These are phyloP conservation scores for Alternaria sp. DNA, from an alignment of 2,329 filamentous ascomycete genomes.

Conservation along the genomic window DNA sequence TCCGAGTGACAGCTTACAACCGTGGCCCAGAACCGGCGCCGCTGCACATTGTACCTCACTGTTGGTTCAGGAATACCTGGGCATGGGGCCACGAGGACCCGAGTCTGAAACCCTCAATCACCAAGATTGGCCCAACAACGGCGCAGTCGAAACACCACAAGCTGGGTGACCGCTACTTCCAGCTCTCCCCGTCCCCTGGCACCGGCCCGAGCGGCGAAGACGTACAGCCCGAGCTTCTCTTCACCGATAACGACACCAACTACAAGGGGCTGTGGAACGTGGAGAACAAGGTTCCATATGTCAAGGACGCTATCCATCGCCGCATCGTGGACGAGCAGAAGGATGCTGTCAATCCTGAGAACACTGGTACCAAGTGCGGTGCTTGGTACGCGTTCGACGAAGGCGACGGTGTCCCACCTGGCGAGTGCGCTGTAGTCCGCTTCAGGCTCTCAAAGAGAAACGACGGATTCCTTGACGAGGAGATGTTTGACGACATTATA, in stretches of 20 bases:
- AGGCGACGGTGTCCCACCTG: conserved; percentile 82
- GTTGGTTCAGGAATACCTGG: conserved; percentile 99
- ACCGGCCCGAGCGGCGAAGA: conserved; percentile 80
- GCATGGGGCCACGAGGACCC: conserved; percentile 82
- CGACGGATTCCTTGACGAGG: conserved; percentile 85
- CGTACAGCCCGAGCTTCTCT: conserved; percentile 82
- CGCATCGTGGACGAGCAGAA: conserved; percentile 84
- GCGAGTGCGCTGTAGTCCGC: conserved; percentile 93
- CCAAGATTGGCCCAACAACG: conserved; percentile 68
- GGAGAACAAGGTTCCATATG: conserved; percentile 77
- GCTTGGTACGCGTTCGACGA: conserved; percentile 95
- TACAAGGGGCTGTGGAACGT: conserved; percentile 76
- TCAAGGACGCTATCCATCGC: conserved; percentile 94
- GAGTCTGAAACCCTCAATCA: conserved; percentile 81
- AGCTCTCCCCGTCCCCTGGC: conserved; percentile 88
- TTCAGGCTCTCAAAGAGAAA: conserved; percentile 82
- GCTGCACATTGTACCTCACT: conserved; percentile 89
- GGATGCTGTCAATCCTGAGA: conserved; percentile 78
- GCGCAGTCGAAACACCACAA: conserved; percentile 79
- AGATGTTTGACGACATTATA: conserved; percentile 88
- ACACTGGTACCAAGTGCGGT: conserved; percentile 83
- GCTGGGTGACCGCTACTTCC: conserved; percentile 81
- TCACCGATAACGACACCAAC: conserved; percentile 97
- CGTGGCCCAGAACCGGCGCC: conserved; percentile 88
- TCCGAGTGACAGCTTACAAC: conserved; percentile 96